Base-by-base conservation (phyloP, 352 stramenopile genomes). In the Pythium insidiosum region DNA sequence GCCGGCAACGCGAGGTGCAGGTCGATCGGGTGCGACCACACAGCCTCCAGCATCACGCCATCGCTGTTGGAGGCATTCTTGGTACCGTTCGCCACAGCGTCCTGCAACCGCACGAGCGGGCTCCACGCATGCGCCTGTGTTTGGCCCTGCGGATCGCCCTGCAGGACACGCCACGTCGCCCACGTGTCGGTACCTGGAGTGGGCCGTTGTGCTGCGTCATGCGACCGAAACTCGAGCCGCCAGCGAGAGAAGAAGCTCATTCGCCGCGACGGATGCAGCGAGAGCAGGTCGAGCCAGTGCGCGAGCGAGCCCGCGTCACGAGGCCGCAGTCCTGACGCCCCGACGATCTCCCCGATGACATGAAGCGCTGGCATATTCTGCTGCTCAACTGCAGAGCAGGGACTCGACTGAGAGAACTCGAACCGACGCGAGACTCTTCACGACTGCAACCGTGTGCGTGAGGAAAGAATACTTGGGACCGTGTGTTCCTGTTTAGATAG, bases 1-100 rank as follows among this genome's bases (percentile, higher is more conserved):
- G 26, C 28, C 37, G 31, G 5, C 5, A 51, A n/a, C 16, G 61
- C 50, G n/a, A 83, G 22, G 33, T 83, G 67, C 23, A 83, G 43
- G 2, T 83, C 56, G 34, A 83, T 68, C 23, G 67, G 70, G 31
- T 83, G 67, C 22, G 58, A 52, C 70, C 70, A 83, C 20, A 79
- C 52, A 4, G 64, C 63, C 24, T 77, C 60, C 34, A 83, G 28
- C 44, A 61, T 44, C 47, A 53, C 29, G 3, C 39, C 16, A 2
- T 48, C 20, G 0, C 43, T 31, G 20, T 22, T 41, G 7, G 37
- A n/a, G 29, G 45, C 20, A n/a, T n/a, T n/a, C n/a, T n/a, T 61
- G 28, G 50, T 56, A 26, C 22, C 47, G 12, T 34, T 56, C 7
- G 7, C 12, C 38, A 38, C 31, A 56, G 3, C 38, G 31, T 30